A percentile compares a stretch with the other conserved stretches of the same genome.
Evolutionary conservation across 148 eudicot genomes (phyloP).

Genomic region (Spergularia marina): DNA sequence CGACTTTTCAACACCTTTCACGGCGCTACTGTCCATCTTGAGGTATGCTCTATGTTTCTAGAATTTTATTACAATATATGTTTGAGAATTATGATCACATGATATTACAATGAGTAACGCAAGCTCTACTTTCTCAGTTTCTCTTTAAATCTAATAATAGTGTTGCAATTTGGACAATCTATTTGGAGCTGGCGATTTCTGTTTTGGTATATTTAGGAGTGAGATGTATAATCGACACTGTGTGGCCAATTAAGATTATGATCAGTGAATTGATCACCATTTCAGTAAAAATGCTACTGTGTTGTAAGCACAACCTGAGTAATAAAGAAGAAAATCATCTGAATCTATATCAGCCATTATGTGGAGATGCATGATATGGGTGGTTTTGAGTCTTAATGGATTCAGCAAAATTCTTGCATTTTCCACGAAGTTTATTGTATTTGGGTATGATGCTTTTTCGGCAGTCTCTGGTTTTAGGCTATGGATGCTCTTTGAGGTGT

Average conservation of each 20-base stretch:
- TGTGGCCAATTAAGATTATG: too few relatives aligned
- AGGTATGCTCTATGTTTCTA: constrained; percentile 9
- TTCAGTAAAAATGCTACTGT: neutral
- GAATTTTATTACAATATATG: neutral
- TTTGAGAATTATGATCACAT: too few relatives aligned
- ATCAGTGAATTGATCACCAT: neutral
- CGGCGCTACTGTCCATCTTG: neutral
- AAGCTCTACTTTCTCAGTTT: too few relatives aligned
- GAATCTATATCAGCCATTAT: neutral
- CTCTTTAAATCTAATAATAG: too few relatives aligned
- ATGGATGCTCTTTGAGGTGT: too few relatives aligned
- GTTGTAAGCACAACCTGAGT: neutral
- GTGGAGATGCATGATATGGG: neutral
- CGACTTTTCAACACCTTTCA: constrained; percentile 1
- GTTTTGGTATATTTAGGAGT: too few relatives aligned
- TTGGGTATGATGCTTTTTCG: neutral
- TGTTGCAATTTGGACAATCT: too few relatives aligned
- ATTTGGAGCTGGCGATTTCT: too few relatives aligned
- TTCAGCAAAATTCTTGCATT: neutral
- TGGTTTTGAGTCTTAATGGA: neutral
- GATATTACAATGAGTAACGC: too few relatives aligned
- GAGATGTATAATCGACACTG: too few relatives aligned
- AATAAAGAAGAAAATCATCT: neutral
- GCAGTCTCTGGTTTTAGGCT: too few relatives aligned
- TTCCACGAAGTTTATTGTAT: neutral